Conservation (phyloP, 2,329 filamentous ascomycete genomes). For the Nothophaeocryptopus gaeumannii region DNA sequence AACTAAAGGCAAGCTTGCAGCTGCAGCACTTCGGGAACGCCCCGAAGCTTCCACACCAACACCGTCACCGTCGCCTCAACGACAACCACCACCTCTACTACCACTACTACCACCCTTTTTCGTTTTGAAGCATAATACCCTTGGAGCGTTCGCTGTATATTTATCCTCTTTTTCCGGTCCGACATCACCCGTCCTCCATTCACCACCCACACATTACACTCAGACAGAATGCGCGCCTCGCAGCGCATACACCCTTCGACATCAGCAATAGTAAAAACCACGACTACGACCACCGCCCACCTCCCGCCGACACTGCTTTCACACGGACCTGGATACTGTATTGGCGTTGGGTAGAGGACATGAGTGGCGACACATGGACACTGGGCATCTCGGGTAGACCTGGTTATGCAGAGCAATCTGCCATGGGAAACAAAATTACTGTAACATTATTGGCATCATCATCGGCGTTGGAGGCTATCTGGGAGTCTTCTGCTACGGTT, state of each 20-base stretch:
- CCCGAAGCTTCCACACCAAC: conserved; percentile 11
- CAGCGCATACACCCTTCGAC: conserved; percentile 3
- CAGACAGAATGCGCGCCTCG: not conserved
- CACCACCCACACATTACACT: conserved; percentile 1
- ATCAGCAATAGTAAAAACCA: conserved; percentile 3
- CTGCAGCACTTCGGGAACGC: conserved; percentile 5
- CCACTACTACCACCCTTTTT: conserved; percentile 6
- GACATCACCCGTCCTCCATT: not conserved
- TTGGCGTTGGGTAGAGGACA: conserved; percentile 22
- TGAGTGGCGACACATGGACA: conserved; percentile 18
- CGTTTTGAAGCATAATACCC: conserved; percentile 23
- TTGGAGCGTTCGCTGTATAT: conserved; percentile 22
- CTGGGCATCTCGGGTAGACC: conserved; percentile 17
- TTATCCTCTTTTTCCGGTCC: conserved; percentile 12
- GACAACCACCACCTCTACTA: conserved; percentile 6
- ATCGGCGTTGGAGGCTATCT: conserved; percentile 16
- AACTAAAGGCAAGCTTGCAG: conserved; percentile 12
- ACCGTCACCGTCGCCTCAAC: conserved; percentile 11
- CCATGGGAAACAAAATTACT: conserved; percentile 17
- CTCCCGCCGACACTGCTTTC: conserved; percentile 4
- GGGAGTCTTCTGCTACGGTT: not conserved
- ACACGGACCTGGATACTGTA: conserved; percentile 10
- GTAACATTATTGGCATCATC: conserved; percentile 17
- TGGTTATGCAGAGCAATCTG: conserved; percentile 22
- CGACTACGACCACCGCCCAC: conserved; percentile 3